These are phyloP conservation scores for Ceriops decandra DNA, from an alignment of 345 rosid genomes.

Conservation along the genomic window DNA sequence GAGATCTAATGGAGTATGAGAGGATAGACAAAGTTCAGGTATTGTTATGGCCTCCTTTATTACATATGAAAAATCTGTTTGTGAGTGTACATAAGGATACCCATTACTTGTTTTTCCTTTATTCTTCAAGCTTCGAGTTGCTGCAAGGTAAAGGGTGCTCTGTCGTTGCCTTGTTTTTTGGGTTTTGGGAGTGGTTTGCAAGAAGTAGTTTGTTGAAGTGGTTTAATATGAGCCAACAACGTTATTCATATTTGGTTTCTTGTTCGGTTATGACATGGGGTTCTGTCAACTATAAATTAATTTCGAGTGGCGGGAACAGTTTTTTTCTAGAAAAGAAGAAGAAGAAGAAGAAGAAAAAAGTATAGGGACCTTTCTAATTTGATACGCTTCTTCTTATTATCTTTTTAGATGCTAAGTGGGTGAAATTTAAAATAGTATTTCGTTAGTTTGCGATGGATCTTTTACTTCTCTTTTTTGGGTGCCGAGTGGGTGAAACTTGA, in stretches of 20 bases:
- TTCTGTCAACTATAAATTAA: background rate
- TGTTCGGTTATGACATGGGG: slow-evolving; percentile 13
- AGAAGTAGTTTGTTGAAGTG: background rate
- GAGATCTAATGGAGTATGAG: slow-evolving; percentile 86
- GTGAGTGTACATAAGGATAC: background rate
- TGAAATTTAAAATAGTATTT: too few relatives aligned
- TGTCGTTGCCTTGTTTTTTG: background rate
- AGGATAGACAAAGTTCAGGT: slow-evolving; percentile 90
- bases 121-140: background rate
- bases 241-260: background rate
- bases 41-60: background rate
- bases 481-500: background rate
- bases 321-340: too few relatives aligned
- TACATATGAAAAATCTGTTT: background rate
- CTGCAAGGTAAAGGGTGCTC: slow-evolving; percentile 1
- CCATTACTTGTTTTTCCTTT: slow-evolving; percentile 17
- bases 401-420: background rate
- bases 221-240: background rate
- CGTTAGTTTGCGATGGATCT: background rate
- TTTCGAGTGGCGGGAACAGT: too few relatives aligned
- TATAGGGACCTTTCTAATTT: too few relatives aligned
- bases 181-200: background rate
- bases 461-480: background rate
- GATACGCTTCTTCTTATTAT: too few relatives aligned
- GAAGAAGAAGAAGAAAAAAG: too few relatives aligned